Conservation (phyloP, 352 stramenopile genomes). For the Phytopythium montanum region DNA sequence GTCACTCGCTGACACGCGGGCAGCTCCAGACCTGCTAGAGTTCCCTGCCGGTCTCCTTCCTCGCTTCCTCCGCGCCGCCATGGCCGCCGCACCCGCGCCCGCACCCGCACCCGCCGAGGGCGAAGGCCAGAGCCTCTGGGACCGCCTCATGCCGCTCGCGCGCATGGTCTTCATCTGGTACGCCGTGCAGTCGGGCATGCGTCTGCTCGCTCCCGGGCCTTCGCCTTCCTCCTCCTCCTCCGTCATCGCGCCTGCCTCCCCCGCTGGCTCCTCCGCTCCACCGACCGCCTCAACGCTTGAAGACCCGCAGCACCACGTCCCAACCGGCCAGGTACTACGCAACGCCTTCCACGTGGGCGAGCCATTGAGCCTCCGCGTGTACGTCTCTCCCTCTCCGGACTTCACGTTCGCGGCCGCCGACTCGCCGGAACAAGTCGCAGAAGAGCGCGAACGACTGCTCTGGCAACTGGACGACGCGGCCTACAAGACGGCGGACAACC, state of each 20-base stretch:
- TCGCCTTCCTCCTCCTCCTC: not conserved
- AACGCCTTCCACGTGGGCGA: conserved; percentile 65
- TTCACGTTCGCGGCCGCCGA: conserved; percentile 49
- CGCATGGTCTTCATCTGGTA: conserved; percentile 85
- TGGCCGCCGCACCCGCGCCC: conserved; percentile 12
- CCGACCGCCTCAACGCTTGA: conserved; percentile 5
- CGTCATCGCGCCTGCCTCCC: conserved; percentile 4
- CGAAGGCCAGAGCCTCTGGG: conserved; percentile 34
- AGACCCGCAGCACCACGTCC: conserved; percentile 9
- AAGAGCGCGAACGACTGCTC: conserved; percentile 54
- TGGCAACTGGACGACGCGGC: conserved; percentile 52
- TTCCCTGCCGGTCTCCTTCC: not conserved
- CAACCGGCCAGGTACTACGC: conserved; percentile 17
- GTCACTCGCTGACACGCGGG: too few species aligned
- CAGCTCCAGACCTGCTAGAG: too few species aligned
- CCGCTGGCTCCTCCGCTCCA: not conserved
- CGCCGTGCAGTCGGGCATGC: conserved; percentile 58
- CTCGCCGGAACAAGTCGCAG: conserved; percentile 14
- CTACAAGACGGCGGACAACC: conserved; percentile 51
- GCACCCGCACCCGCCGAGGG: conserved; percentile 8
- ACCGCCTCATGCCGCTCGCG: conserved; percentile 60
- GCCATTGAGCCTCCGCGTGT: conserved; percentile 56
- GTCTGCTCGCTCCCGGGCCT: conserved; percentile 23
- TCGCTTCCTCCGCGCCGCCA: not conserved
- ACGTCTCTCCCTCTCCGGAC: conserved; percentile 38